A percentile compares a stretch with the other conserved stretches of the same genome.
phyloP scores from a whole-genome alignment of 2,329 filamentous ascomycete species.

The Orbilia brochopaga region DNA sequence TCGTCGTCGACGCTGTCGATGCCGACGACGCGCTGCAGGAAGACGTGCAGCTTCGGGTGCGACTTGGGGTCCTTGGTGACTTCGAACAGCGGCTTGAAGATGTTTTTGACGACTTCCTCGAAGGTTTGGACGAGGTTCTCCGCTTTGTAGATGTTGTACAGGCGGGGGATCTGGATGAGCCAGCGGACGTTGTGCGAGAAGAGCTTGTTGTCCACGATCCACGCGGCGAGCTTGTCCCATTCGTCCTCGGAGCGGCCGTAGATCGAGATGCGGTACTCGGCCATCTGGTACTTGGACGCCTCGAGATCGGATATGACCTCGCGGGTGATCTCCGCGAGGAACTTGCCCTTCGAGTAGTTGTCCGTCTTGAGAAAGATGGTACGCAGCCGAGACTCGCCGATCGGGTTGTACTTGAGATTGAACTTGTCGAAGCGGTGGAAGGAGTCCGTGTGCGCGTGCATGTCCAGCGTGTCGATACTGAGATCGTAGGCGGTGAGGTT shows the following conservation, averaged over 20 bases:
- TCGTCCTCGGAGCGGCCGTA: slow-evolving; percentile 91
- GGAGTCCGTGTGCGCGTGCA: slow-evolving; percentile 98
- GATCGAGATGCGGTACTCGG: slow-evolving; percentile 97
- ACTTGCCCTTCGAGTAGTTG: slow-evolving; percentile 94
- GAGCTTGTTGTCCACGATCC: slow-evolving; percentile 97
- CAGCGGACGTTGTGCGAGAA: slow-evolving; percentile 97
- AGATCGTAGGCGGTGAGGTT: slow-evolving; percentile 96
- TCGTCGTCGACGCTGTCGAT: slow-evolving; percentile 98
- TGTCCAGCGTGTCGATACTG: slow-evolving; percentile 97
- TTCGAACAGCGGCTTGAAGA: slow-evolving; percentile 93
- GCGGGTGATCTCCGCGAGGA: slow-evolving; percentile 95
- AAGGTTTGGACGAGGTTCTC: slow-evolving; percentile 85
- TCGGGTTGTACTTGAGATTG: slow-evolving; percentile 97
- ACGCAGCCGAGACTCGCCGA: slow-evolving; percentile 90
- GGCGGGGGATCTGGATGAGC: slow-evolving; percentile 91
- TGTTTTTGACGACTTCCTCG: slow-evolving; percentile 85
- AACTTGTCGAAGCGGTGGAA: slow-evolving; percentile 99
- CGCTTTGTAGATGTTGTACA: slow-evolving; percentile 95
- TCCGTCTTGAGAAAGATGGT: slow-evolving; percentile 99
- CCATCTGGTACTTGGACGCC: slow-evolving; percentile 99
- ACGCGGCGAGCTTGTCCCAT: slow-evolving; percentile 96
- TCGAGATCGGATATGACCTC: slow-evolving; percentile 97
- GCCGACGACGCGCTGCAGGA: slow-evolving; percentile 91
- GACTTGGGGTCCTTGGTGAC: slow-evolving; percentile 84
- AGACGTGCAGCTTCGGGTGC: slow-evolving; percentile 91